Percentiles rank a stretch among this genome's conserved stretches.
Evolutionary conservation across 2,329 filamentous ascomycete species (phyloP).

Genomic region (Fusarium austroafricanum): DNA sequence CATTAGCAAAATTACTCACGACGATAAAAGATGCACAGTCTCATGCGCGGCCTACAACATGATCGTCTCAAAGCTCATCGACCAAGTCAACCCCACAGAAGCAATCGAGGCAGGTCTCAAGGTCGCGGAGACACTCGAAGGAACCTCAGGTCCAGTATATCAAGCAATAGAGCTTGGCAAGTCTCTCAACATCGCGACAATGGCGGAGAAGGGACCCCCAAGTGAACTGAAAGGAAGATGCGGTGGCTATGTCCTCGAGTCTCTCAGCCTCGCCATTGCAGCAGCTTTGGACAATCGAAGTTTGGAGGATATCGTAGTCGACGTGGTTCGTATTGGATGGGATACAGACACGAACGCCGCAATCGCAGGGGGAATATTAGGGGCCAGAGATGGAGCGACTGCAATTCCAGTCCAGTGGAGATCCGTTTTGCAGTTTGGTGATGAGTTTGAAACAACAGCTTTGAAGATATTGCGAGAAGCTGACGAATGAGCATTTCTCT

Average conservation of each 20-base stretch:
- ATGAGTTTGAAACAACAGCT: conserved; percentile 49
- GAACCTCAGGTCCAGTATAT: conserved; percentile 28
- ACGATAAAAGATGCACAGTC: conserved; percentile 51
- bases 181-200: conserved; percentile 39
- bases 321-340: conserved; percentile 57
- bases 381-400: conserved; percentile 57
- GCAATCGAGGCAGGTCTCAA: conserved; percentile 48
- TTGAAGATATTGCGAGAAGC: conserved; percentile 3
- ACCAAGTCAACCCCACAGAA: conserved; percentile 34
- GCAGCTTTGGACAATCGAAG: conserved; percentile 55
- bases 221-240: conserved; percentile 45
- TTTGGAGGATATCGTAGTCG: conserved; percentile 58
- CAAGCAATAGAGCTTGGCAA: conserved; percentile 47
- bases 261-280: conserved; percentile 55
- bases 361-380: conserved; percentile 59
- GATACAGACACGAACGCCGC: conserved; percentile 62
- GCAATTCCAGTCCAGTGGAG: conserved; percentile 57
- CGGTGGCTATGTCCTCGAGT: conserved; percentile 58
- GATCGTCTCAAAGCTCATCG: conserved; percentile 51
- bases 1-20: conserved; percentile 56
- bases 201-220: conserved; percentile 50
- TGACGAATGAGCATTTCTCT: not conserved
- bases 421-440: conserved; percentile 53
- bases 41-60: conserved; percentile 56
- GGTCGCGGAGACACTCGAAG: conserved; percentile 42